Evolutionary conservation across 108 stramenopile species (phyloP), one percentile per base, ranked within the genome.

Genomic region (Pseudonitzschia pungens): DNA sequence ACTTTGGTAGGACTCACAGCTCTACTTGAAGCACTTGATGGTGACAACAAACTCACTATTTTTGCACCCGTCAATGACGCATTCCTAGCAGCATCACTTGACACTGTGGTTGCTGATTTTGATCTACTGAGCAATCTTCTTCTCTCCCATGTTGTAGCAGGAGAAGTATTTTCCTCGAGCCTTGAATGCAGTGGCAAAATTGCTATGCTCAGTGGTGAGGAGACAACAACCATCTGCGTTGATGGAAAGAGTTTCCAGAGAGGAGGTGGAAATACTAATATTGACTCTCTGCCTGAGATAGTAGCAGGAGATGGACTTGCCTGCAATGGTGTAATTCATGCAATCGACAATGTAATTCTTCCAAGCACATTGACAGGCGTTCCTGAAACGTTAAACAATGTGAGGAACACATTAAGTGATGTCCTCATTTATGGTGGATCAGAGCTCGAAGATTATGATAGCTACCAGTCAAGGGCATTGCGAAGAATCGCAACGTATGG

Each of bases 21-120:
- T 50, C 33, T 73, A 33, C 50, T 12, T 24, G 50, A 52, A 6
- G 60, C 33, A 33, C 33, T 40, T 5, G 41, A 29, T 21, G 16
- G 33, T 54, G 42, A 60, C 16, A 31, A 26, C 11, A 52, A 42
- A 14, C 58, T 66, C 54, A 77, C 77, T 14, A 14, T 77, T 16
- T 77, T 77, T 56, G 83, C 81, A 28, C 86, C 86, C 20, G 29
- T 83, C 79, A 33, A 77, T 74, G 79, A 62, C 0, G 86, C 86
- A 4, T 87, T 87, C 53, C 72, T 32, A 27, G 57, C 60, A 3
- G 65, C 81, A 22, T 72, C 79, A 26, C 44, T 44, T 2, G 84
- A 76, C 9, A 45, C 56, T 1, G 54, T 77, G 28, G 76, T 70
- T 21, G 50, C 71, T 20, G 62, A 72, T 71, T 12, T 54, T 4